Evolutionary conservation across 371 early-diverging fungal species (phyloP), one percentile per base, ranked within the genome.

Genomic region (Polyrhizophydium stewartii): DNA sequence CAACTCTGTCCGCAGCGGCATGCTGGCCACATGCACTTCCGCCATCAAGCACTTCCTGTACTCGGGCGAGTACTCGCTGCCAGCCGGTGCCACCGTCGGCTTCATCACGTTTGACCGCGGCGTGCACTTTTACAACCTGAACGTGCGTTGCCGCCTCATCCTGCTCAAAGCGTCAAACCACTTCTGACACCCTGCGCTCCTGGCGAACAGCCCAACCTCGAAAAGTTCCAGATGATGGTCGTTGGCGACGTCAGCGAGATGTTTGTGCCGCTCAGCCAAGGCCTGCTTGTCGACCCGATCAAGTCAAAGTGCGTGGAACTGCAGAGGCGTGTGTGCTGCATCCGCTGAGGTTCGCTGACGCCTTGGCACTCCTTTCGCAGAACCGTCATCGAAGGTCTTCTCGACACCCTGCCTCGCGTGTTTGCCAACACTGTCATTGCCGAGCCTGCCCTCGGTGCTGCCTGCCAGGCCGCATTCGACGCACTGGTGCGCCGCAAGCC

Each of bases 111-210:
- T 86, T 68, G 98, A 97, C 75, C 81, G 83, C 56, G 75, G 83
- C n/a, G 82, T 94, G n/a, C 93, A 95, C 69, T 98, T 98, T 67
- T 98, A 96, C 79, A 93, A 92, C 70, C 68, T 96, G 55, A 83
- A 84, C 70, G 92, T 87, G 78, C 62, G 79, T 63, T 25, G 9
- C 35, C 13, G 3, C 7, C 13, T 3, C 35, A 35, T 35, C 35
- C n/a, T n/a, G n/a, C n/a, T n/a, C n/a, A n/a, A n/a, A n/a, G n/a
- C n/a, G n/a, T n/a, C n/a, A n/a, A n/a, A n/a, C n/a, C n/a, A n/a
- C n/a, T n/a, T n/a, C n/a, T n/a, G n/a, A n/a, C 43, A 43, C 43
- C 16, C n/a, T 43, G 43, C n/a, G 43, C 28, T 16, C 10, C 28
- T 47, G 28, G 3, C 32, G n/a, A 41, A 2, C 71, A 89, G 88